Evolutionary conservation across 768 basidiomycete genomes (phyloP), one percentile per base, ranked within the genome.

Genomic region (Agrocybe praecox): DNA sequence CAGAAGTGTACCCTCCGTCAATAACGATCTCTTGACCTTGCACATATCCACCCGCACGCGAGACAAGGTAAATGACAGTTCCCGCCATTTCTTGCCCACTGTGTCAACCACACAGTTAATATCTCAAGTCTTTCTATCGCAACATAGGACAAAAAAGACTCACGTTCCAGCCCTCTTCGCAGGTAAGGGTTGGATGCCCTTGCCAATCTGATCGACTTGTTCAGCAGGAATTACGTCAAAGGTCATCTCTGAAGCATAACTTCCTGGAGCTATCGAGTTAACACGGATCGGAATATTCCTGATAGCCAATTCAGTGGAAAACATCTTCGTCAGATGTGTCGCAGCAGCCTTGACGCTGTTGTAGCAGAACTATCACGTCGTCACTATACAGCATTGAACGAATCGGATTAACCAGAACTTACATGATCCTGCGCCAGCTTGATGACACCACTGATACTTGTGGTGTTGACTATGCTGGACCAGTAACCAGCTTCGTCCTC

Each of bases 341-440:
- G 84, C 85, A 2, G 89, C 92, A 0, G 88, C 89, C 68, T 93
- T 93, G 7, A 88, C 76, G 62, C 87, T 89, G 69, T 93, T 93
- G 69, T 93, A 93, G 24, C 81, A 83, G 66, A 92, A 92, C 91
- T 93, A 18, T 15, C 17, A 11, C 19, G 33, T 44, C 19, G 15
- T 60, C 11, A 51, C 36, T 18, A 18, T 36, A 24, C 23, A 17
- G 11, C 10, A 19, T 12, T 18, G 14, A 26, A 29, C 19, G 12
- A 18, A 34, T 22, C 6, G 43, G 19, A 24, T 29, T 29, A 24
- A 40, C 14, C 5, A 29, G 26, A 29, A 71, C 87, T n/a, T 69
- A 92, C 91, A 64, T 93, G 91, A 58, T 86, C 80, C 68, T 92
- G 90, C 1, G 88, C 82, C 19, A 90, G 56, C 70, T 89, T 90